Conservation (phyloP, 306 rosid genomes). For the Amphicarpaea edgeworthii region DNA sequence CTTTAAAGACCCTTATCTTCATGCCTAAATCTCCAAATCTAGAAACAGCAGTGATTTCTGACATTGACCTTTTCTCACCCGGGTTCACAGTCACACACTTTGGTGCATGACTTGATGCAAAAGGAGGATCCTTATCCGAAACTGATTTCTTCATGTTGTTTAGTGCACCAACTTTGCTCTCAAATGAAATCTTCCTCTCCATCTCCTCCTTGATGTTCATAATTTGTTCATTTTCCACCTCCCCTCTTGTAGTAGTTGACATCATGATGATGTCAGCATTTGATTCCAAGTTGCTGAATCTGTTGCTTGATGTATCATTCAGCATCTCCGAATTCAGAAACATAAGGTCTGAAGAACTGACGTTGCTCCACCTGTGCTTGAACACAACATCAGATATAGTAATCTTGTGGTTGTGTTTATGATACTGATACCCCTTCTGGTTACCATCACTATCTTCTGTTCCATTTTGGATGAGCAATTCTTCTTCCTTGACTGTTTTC, state of each 20-base stretch:
- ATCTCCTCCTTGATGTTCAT: conserved; percentile 70
- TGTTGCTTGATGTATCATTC: conserved; percentile 61
- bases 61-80: conserved; percentile 74
- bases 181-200: conserved; percentile 70
- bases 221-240: conserved; percentile 50
- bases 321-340: conserved; percentile 86
- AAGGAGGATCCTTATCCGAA: conserved; percentile 37
- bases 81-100: conserved; percentile 52
- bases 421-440: conserved; percentile 60
- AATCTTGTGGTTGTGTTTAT: conserved; percentile 81
- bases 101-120: conserved; percentile 47
- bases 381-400: conserved; percentile 74
- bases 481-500: conserved; percentile 59
- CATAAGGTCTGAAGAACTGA: conserved; percentile 88
- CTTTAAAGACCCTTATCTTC: conserved; percentile 45
- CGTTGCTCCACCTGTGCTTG: conserved; percentile 88
- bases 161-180: conserved; percentile 57
- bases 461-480: conserved; percentile 55
- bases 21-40: conserved; percentile 65
- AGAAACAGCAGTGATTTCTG: conserved; percentile 78
- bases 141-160: conserved; percentile 47
- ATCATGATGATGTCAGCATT: conserved; percentile 29
- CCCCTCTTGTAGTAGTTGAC: not conserved
- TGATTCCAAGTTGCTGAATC: conserved; percentile 58
- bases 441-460: conserved; percentile 40